Evolutionary conservation across 345 rosid genomes (phyloP), one percentile per base, ranked within the genome.

Genomic region (Sonneratia alba): DNA sequence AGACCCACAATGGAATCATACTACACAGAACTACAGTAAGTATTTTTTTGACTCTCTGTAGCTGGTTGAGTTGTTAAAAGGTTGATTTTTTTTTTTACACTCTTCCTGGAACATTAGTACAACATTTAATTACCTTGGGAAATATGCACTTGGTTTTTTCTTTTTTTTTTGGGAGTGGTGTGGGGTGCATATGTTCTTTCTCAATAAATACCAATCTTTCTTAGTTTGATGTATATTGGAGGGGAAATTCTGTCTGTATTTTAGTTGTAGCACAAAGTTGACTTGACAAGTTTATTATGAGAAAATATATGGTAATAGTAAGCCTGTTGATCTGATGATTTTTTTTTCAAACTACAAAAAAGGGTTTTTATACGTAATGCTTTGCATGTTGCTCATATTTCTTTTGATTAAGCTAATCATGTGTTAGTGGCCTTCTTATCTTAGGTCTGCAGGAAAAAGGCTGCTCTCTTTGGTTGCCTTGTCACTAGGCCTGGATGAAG

Each of bases 401-500:
- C 56, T 51, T 51, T 18, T 3, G 4, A 18, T 51, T 51, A 18
- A 14, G n/a, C n/a, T n/a, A n/a, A n/a, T 18, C 0, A 3, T 19
- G 64, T 42, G 71, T 4, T 64, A 53, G 61, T 5, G 43, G 9
- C 78, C 59, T 53, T 40, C 67, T 37, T 79, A 40, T 57, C 49
- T 74, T 76, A 89, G 97, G 79, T 82, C 81, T 79, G 83, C 75
- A 73, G 96, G 87, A 65, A 85, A 49, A 69, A 81, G 71, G 77
- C 47, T 88, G 71, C 61, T 86, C 74, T 80, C 84, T 37, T 74
- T 91, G 79, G 71, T 89, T 78, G 97, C 97, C 43, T 24, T 90
- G 82, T 95, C 96, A 57, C 67, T 94, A 75, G 72, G 85, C 72
- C 81, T 91, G 80, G 91, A 90, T 47, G n/a, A n/a, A 62, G 79